Conservation (phyloP, 345 rosid species). For the Euphorbia pulcherrima region DNA sequence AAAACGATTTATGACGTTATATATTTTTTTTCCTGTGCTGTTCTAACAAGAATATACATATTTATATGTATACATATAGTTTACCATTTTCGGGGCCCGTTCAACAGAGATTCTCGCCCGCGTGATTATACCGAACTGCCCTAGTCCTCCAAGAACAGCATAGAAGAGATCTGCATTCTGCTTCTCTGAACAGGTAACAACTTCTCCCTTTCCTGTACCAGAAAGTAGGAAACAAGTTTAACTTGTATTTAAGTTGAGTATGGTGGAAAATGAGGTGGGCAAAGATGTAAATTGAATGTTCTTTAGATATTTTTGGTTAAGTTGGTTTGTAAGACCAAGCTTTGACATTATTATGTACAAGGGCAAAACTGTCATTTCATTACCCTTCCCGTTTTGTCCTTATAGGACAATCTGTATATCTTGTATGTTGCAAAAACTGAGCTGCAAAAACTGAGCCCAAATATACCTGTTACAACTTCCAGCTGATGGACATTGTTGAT, state of each 20-base stretch:
- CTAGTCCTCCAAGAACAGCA: slow-evolving; percentile 91
- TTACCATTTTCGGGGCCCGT: slow-evolving; percentile 69
- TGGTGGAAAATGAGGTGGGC: not conserved
- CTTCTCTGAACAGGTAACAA: slow-evolving; percentile 68
- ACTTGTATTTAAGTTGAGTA: not conserved
- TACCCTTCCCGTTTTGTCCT: not conserved
- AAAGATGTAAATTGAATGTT: slow-evolving; percentile 17
- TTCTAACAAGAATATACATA: not conserved
- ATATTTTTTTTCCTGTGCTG: not conserved
- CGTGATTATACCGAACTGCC: slow-evolving; percentile 93
- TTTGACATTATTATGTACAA: not conserved
- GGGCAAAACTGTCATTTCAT: slow-evolving; percentile 19
- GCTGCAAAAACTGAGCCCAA: not conserved
- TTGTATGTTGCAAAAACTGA: not conserved
- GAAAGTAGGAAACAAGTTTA: slow-evolving; percentile 14
- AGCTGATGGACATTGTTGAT: slow-evolving; percentile 74
- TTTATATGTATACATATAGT: not conserved
- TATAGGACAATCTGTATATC: not conserved
- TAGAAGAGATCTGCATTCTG: slow-evolving; percentile 75
- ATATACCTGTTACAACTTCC: slow-evolving; percentile 82
- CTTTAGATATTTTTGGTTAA: not conserved
- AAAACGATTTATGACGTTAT: slow-evolving; percentile 16
- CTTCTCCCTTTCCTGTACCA: slow-evolving; percentile 84
- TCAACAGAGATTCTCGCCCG: slow-evolving; percentile 71
- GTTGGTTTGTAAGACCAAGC: not conserved